Conservation (phyloP, 176 grass and related monocot genomes). For the Oryza officinalis region DNA sequence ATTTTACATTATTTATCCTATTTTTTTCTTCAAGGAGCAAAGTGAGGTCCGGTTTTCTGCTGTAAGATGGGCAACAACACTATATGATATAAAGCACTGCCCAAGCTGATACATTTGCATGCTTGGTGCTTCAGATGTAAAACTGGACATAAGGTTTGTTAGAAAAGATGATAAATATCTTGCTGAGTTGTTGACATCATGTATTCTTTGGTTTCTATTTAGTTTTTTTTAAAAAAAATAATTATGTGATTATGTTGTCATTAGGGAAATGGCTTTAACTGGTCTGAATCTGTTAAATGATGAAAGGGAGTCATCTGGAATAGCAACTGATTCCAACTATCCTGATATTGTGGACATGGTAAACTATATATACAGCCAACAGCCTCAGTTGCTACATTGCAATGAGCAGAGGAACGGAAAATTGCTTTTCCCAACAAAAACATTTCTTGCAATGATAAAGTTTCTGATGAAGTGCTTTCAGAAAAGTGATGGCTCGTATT, state of each 20-base stretch:
- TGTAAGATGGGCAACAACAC: too few species aligned
- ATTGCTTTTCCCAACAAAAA: constrained; percentile 68
- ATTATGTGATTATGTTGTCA: constrained; percentile 35
- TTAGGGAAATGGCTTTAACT: constrained; percentile 92
- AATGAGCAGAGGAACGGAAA: constrained; percentile 54
- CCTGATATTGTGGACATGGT: constrained; percentile 68
- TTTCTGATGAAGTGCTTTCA: constrained; percentile 97
- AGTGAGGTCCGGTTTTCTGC: too few species aligned
- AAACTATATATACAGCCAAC: constrained; percentile 68
- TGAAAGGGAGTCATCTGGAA: constrained; percentile 52
- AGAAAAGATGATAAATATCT: constrained; percentile 6
- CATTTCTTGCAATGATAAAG: constrained; percentile 85
- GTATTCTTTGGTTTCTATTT: background rate
- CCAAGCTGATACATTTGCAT: constrained; percentile 71
- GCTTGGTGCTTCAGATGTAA: constrained; percentile 81
- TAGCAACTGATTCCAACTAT: constrained; percentile 55
- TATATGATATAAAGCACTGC: too few species aligned
- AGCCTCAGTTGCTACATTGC: constrained; percentile 65
- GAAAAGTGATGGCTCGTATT: constrained; percentile 39
- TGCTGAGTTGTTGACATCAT: constrained; percentile 17
- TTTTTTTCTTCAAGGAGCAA: constrained; percentile 63
- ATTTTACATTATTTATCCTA: constrained; percentile 34
- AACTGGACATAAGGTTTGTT: constrained; percentile 86
- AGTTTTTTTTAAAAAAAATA: constrained; percentile 16
- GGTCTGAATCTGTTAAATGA: constrained; percentile 79